Evolutionary conservation across 1,284 basidiomycete species (phyloP), one percentile per base, ranked within the genome.

Genomic region (Moesziomyces sp.): DNA sequence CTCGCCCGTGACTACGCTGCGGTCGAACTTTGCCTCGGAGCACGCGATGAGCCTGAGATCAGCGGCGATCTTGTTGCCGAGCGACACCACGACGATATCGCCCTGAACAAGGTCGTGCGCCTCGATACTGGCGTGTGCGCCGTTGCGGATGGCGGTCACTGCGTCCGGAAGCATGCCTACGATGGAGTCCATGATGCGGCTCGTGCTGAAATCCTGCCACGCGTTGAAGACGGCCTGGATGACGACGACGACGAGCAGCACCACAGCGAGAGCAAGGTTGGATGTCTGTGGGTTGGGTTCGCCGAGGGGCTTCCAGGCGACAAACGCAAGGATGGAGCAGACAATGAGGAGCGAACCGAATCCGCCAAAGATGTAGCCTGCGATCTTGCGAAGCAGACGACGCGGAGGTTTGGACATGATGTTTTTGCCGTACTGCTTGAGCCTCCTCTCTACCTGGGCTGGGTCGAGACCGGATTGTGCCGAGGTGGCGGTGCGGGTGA

Each of bases 101-200:
- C 90, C 90, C 75, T 88, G 89, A 40, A 91, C 90, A 1, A 91
- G 85, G 21, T 89, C 87, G 9, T 88, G 86, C 10, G 90, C 90
- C 33, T 90, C 88, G 54, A 90, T 86, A 7, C 86, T 87, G 38
- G 82, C 80, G 60, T 90, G 87, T 5, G 87, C 85, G 3, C 88
- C 88, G 62, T 89, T 88, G 45, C 90, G 88, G 50, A 91, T 85
- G 46, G 89, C 89, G 81, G 84, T n/a, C 85, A 88, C 35, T 86
- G 87, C 62, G 3, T 86, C 85, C 1, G 88, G 87, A 10, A 89
- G 83, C 81, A 89, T 87, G 46, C 85, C 85, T 53, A 86, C 85
- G 65, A 89, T 88, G 2, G 87, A 88, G 11, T 85, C 85, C 77
- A 78, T 78, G 56, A 76, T 69, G 7, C 74, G 59, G 16, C 48